A percentile compares a stretch with the other conserved stretches of the same genome.
These are phyloP conservation scores for Dryadomyces sulphureus DNA, from an alignment of 2,329 filamentous ascomycete species.

Conservation along the genomic window DNA sequence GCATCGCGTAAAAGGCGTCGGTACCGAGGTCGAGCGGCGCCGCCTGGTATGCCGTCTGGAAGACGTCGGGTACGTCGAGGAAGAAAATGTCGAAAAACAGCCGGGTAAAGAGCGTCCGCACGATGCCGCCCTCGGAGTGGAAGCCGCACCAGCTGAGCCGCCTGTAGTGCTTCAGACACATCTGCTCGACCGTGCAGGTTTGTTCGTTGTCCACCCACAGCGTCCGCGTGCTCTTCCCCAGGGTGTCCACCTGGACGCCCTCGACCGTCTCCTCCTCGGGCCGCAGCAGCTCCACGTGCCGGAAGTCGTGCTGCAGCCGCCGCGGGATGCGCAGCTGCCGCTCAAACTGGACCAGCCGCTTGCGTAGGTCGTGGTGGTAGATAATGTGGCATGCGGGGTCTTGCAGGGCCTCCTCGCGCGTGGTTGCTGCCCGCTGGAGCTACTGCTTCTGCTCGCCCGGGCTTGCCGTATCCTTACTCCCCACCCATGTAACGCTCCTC, in stretches of 20 bases:
- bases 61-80: conserved; percentile 87
- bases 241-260: conserved; percentile 51
- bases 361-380: conserved; percentile 88
- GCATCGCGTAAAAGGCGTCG: conserved; percentile 75
- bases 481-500: conserved; percentile 90
- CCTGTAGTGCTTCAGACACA: conserved; percentile 83
- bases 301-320: conserved; percentile 83
- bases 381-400: conserved; percentile 84
- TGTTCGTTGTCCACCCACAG: conserved; percentile 57
- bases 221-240: conserved; percentile 44
- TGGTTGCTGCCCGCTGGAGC: conserved; percentile 60
- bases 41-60: conserved; percentile 89
- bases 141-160: conserved; percentile 83
- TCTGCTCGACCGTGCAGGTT: conserved; percentile 69
- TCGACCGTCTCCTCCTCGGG: conserved; percentile 61
- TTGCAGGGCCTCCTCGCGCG: conserved; percentile 75
- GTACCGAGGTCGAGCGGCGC: conserved; percentile 87
- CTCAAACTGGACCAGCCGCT: conserved; percentile 83
- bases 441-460: conserved; percentile 46
- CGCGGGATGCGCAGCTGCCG: conserved; percentile 69
- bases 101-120: conserved; percentile 81
- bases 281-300: conserved; percentile 63
- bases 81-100: conserved; percentile 92
- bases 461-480: conserved; percentile 26
- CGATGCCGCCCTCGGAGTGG: conserved; percentile 79